A percentile compares a stretch with the other conserved stretches of the same genome.
Conservation (phyloP, 306 rosid species). For the Macrotyloma uniflorum region DNA sequence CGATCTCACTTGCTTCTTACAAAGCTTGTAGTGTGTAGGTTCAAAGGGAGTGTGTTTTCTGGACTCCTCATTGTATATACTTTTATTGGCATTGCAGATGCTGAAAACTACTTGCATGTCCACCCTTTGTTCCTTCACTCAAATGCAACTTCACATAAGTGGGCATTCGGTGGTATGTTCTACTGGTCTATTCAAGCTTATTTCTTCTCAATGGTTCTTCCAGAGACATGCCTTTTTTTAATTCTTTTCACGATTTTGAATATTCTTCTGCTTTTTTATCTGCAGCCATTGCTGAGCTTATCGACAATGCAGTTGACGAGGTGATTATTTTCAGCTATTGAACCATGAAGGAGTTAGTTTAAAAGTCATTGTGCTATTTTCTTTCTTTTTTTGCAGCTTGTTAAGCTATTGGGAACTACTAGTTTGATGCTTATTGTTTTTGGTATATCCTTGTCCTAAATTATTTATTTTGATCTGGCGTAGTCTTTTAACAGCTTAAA, state of each 20-base stretch:
- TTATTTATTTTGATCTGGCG: neutral
- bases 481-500: neutral
- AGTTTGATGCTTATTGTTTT: neutral
- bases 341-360: neutral
- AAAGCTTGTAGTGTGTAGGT: neutral
- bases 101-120: conserved; percentile 56
- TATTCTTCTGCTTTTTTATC: conserved; percentile 22
- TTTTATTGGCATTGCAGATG: conserved; percentile 46
- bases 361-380: neutral
- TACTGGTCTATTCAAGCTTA: conserved; percentile 1
- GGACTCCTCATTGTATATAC: neutral
- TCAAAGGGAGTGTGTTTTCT: conserved; percentile 17
- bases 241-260: conserved; percentile 6
- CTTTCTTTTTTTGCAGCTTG: neutral
- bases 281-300: conserved; percentile 82
- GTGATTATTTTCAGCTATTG: conserved; percentile 40
- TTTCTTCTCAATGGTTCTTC: conserved; percentile 6
- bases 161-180: conserved; percentile 84
- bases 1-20: neutral
- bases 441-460: neutral
- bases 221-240: neutral
- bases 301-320: conserved; percentile 90
- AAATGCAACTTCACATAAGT: conserved; percentile 87
- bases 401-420: neutral
- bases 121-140: conserved; percentile 88